Base-by-base conservation (phyloP, 2,329 filamentous ascomycete genomes). In the Thermothelomyces thermophilus region DNA sequence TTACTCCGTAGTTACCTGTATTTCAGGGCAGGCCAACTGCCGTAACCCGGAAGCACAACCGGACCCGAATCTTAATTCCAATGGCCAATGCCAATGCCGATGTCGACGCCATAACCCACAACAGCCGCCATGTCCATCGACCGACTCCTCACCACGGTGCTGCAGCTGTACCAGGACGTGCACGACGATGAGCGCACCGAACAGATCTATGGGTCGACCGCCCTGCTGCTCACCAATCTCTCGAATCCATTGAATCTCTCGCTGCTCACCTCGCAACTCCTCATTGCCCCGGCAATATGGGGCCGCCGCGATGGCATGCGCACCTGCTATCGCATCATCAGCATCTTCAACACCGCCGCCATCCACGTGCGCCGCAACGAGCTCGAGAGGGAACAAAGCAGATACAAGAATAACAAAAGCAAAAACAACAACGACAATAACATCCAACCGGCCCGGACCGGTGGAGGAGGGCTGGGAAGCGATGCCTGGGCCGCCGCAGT, bases 171-270 rank as follows among this genome's bases (percentile, higher is more conserved):
- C 62, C 77, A 76, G 63, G 73, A 77, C 56, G 65, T 73, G 42
- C 74, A 75, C 64, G 71, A 77, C 64, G 68, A 70, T 42, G 62
- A 65, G 47, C 72, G 71, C 57, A 77, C 73, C 20, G 71, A 79
- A 55, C 75, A 79, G 63, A 74, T 83, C 59, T 71, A 86, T 61
- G 81, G 77, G 55, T 84, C 82, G 39, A 86, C 84, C 14, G 75
- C 79, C 16, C 78, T 81, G 34, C 77, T 90, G 26, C 74, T 90
- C 48, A 78, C 82, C 14, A 79, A 78, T 42, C 79, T 90, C 46
- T 81, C 80, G 54, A 90, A 90, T 62, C 85, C 85, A 13, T 76
- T 87, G 50, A 90, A 90, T 65, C 74, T 89, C 60, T 79, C 81
- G 35, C 73, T 90, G 11, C 74, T 90, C 47, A 86, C 84, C 0